Percentiles rank a stretch among this genome's conserved stretches.
Conservation (phyloP, 805 yeast genomes). For the Maudiozyma bulderi region DNA sequence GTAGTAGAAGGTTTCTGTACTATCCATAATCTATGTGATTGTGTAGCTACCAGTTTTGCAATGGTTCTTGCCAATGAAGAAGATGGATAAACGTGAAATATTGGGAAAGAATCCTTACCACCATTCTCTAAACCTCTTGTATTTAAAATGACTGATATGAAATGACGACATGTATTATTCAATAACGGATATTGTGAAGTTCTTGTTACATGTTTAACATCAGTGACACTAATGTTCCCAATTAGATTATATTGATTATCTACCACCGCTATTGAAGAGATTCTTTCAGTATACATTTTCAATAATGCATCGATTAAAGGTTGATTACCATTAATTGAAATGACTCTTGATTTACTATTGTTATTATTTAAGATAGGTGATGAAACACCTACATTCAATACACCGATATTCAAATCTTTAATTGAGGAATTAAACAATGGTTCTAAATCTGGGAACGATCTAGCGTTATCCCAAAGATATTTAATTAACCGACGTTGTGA, state of each 20-base stretch:
- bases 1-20: constrained; percentile 40
- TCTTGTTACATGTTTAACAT: constrained; percentile 75
- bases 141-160: constrained; percentile 75
- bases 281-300: constrained; percentile 72
- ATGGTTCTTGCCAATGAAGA: constrained; percentile 78
- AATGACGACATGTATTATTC: constrained; percentile 73
- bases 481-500: constrained; percentile 82
- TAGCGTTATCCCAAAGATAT: constrained; percentile 85
- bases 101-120: constrained; percentile 91
- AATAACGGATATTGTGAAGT: constrained; percentile 76
- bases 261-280: constrained; percentile 85
- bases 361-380: constrained; percentile 24
- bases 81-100: constrained; percentile 76
- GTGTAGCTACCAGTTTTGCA: constrained; percentile 94
- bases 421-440: constrained; percentile 57
- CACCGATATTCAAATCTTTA: constrained; percentile 66
- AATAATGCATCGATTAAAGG: constrained; percentile 74
- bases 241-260: constrained; percentile 64
- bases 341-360: constrained; percentile 38
- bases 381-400: constrained; percentile 17
- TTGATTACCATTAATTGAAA: constrained; percentile 78
- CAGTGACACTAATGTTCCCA: constrained; percentile 91
- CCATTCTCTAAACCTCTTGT: constrained; percentile 76
- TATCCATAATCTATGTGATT: constrained; percentile 81
- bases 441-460: constrained; percentile 74